phyloP scores from a whole-genome alignment of 2,329 filamentous ascomycete genomes.

The Fusarium sp. region DNA sequence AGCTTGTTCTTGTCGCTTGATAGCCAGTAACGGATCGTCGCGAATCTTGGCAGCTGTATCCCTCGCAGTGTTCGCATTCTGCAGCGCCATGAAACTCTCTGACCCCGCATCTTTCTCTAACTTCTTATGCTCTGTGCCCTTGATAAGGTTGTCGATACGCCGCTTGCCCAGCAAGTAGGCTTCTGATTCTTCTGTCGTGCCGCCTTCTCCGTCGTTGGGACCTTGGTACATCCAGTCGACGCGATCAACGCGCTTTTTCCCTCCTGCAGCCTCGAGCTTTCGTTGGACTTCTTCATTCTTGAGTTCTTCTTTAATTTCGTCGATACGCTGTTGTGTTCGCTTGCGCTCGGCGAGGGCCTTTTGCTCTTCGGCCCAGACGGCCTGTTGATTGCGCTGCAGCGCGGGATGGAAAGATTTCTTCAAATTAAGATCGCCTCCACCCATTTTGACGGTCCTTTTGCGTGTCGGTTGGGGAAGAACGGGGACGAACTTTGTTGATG shows the following conservation, averaged over 20 bases:
- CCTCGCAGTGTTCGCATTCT: slow-evolving; percentile 76
- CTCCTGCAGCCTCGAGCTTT: slow-evolving; percentile 88
- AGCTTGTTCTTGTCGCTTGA: slow-evolving; percentile 90
- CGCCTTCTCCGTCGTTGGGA: slow-evolving; percentile 78
- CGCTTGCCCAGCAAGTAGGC: slow-evolving; percentile 93
- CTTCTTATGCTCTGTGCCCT: slow-evolving; percentile 82
- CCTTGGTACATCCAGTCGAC: slow-evolving; percentile 99
- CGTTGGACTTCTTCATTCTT: slow-evolving; percentile 90
- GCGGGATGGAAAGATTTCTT: slow-evolving; percentile 96
- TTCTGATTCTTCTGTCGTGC: slow-evolving; percentile 88
- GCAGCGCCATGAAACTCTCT: slow-evolving; percentile 67
- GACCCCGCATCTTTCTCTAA: slow-evolving; percentile 77
- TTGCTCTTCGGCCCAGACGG: slow-evolving; percentile 91
- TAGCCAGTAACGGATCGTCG: slow-evolving; percentile 90
- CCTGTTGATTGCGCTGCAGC: slow-evolving; percentile 88
- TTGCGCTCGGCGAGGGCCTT: slow-evolving; percentile 95
- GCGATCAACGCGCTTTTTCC: slow-evolving; percentile 79
- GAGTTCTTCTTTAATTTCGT: slow-evolving; percentile 93
- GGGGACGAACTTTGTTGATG: neutral
- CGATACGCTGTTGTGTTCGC: slow-evolving; percentile 87
- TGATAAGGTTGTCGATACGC: slow-evolving; percentile 82
- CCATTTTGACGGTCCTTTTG: slow-evolving; percentile 67
- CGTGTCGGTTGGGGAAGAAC: slow-evolving; percentile 5
- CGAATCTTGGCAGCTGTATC: slow-evolving; percentile 88
- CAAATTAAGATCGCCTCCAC: slow-evolving; percentile 92